Evolutionary conservation across 1,284 basidiomycete species (phyloP).

Genomic region (Omphalotus olearius): DNA sequence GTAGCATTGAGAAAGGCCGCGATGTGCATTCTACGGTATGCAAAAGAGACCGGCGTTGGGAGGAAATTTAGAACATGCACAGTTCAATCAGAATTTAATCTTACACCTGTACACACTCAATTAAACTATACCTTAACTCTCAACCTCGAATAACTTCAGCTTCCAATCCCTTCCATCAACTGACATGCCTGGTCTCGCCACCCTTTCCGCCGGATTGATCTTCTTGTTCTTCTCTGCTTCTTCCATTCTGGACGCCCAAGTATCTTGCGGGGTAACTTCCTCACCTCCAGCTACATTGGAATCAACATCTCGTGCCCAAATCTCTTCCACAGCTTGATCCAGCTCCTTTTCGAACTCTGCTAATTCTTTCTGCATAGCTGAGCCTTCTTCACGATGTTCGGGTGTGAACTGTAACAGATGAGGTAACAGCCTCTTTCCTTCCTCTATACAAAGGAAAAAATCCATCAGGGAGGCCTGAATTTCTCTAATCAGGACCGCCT

Average conservation of each 20-base stretch:
- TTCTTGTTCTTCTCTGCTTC: conserved; percentile 48
- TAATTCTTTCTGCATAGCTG: conserved; percentile 50
- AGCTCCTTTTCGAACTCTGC: conserved; percentile 49
- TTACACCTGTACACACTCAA: no score
- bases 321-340: conserved; percentile 48
- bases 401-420: conserved; percentile 63
- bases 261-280: conserved; percentile 30
- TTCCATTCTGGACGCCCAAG: conserved; percentile 60
- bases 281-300: conserved; percentile 22
- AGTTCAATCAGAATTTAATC: no score
- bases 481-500: conserved; percentile 13
- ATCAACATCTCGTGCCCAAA: conserved; percentile 44
- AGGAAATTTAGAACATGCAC: no score
- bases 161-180: conserved; percentile 40
- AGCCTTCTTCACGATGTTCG: conserved; percentile 56
- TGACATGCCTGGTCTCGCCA: conserved; percentile 50
- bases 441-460: conserved; percentile 47
- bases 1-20: no score
- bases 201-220: conserved; percentile 51
- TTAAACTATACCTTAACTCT: no score
- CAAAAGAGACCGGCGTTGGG: no score
- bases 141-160: conserved; percentile 38
- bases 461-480: conserved; percentile 1
- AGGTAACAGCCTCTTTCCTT: conserved; percentile 57
- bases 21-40: no score